These are phyloP conservation scores for Lasiosphaeriaceae sp. DNA, from an alignment of 495 filamentous ascomycete genomes.

Conservation along the genomic window DNA sequence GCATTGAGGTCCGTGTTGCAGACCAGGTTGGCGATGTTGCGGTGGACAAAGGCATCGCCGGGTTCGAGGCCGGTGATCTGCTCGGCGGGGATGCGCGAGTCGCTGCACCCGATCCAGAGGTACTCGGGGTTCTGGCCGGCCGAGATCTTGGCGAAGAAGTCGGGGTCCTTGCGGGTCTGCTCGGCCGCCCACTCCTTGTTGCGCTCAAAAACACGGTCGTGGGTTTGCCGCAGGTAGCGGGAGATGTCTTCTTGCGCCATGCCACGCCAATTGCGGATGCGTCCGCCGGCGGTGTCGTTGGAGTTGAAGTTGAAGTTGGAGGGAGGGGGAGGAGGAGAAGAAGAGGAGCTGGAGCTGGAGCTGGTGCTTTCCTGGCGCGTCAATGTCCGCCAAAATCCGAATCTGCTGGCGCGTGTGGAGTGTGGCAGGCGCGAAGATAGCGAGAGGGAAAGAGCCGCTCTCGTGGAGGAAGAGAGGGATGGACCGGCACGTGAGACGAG, in stretches of 20 bases:
- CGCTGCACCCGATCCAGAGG: slow-evolving; percentile 63
- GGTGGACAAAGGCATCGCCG: slow-evolving; percentile 59
- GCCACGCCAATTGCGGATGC: neutral
- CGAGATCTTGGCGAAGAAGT: slow-evolving; percentile 52
- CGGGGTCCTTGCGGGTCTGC: slow-evolving; percentile 46
- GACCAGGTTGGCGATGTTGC: slow-evolving; percentile 63
- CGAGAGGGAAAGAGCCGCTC: neutral
- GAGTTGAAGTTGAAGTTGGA: neutral
- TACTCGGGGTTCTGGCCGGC: slow-evolving; percentile 55
- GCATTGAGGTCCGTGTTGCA: slow-evolving; percentile 56
- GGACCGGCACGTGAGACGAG: neutral
- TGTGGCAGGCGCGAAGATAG: neutral
- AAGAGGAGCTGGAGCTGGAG: neutral
- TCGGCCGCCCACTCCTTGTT: slow-evolving; percentile 54
- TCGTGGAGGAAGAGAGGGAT: neutral
- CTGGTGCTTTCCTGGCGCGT: neutral
- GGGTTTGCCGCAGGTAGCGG: slow-evolving; percentile 42
- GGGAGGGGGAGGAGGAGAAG: neutral
- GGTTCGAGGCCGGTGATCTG: slow-evolving; percentile 55
- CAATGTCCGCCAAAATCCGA: neutral
- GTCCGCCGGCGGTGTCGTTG: neutral
- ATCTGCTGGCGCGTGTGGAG: neutral
- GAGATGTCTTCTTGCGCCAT: slow-evolving; percentile 31
- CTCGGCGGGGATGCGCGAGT: slow-evolving; percentile 60
- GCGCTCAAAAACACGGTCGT: slow-evolving; percentile 51